Evolutionary conservation across 1,284 basidiomycete genomes (phyloP).

Genomic region (Leccinum pallidistipes): DNA sequence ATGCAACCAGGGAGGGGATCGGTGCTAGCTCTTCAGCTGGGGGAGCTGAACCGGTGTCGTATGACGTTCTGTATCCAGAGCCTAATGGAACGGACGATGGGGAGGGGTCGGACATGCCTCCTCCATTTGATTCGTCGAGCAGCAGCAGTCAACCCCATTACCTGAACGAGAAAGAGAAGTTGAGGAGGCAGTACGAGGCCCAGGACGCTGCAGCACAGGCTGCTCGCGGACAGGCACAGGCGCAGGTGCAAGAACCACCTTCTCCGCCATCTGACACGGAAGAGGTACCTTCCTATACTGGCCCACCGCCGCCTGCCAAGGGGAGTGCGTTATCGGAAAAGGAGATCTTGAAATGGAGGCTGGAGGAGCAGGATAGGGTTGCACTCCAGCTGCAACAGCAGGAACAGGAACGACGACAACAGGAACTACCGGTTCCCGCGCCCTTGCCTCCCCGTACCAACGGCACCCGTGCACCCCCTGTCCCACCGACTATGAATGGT

Average conservation of each 20-base stretch:
- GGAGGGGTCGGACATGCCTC: slow-evolving; percentile 40
- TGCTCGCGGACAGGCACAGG: slow-evolving; percentile 8
- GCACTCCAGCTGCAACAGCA: slow-evolving; percentile 21
- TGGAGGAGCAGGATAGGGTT: slow-evolving; percentile 46
- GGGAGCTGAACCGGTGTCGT: slow-evolving; percentile 44
- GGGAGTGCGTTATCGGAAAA: slow-evolving; percentile 49
- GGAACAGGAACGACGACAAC: neutral
- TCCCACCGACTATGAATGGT: slow-evolving; percentile 24
- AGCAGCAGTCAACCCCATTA: slow-evolving; percentile 34
- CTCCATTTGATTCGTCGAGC: slow-evolving; percentile 46
- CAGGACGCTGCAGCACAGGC: slow-evolving; percentile 52
- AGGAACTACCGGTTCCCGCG: slow-evolving; percentile 18
- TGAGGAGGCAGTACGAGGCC: slow-evolving; percentile 55
- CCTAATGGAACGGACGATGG: slow-evolving; percentile 23
- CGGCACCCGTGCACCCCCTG: slow-evolving; percentile 23
- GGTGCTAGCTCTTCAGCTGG: slow-evolving; percentile 15
- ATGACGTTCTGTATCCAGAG: slow-evolving; percentile 57
- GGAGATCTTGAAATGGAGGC: slow-evolving; percentile 48
- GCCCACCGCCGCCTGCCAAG: slow-evolving; percentile 9
- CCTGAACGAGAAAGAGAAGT: slow-evolving; percentile 35
- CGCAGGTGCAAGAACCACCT: slow-evolving; percentile 14
- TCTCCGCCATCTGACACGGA: slow-evolving; percentile 26
- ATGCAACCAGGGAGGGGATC: slow-evolving; percentile 27
- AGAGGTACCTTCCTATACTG: slow-evolving; percentile 18
- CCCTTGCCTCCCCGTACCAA: slow-evolving; percentile 30